Conservation (phyloP, 305 asterid genomes). For the Fraxinus paxiana region DNA sequence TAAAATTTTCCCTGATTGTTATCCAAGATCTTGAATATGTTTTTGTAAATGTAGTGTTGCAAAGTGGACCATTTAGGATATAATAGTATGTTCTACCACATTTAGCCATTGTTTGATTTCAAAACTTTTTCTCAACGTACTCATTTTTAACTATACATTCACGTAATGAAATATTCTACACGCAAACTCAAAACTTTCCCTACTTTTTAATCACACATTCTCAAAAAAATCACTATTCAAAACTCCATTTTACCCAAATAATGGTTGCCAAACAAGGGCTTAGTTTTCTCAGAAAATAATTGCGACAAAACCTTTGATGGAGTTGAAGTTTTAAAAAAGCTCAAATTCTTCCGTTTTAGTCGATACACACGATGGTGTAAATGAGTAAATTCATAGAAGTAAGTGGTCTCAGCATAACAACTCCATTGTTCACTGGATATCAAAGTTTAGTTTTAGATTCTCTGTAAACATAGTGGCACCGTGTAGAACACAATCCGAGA, state of each 20-base stretch:
- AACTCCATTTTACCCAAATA: too few relatives aligned
- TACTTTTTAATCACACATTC: too few relatives aligned
- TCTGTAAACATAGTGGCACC: not conserved
- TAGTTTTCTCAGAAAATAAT: not conserved
- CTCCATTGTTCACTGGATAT: not conserved
- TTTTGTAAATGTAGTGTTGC: not conserved
- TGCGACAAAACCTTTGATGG: not conserved
- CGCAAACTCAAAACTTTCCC: too few relatives aligned
- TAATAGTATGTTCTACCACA: not conserved
- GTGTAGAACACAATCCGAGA: not conserved
- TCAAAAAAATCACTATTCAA: too few relatives aligned
- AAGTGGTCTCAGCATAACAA: not conserved
- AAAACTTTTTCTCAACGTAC: too few relatives aligned
- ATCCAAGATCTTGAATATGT: not conserved
- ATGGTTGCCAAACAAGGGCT: too few relatives aligned
- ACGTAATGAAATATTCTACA: too few relatives aligned
- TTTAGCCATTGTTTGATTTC: too few relatives aligned
- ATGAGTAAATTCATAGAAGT: not conserved
- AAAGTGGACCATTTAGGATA: not conserved
- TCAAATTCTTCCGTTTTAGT: not conserved
- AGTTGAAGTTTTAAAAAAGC: not conserved
- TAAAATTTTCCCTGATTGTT: not conserved
- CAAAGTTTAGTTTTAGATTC: not conserved
- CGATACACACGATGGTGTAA: not conserved
- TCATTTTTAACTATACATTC: too few relatives aligned